Conservation (phyloP, 495 filamentous ascomycete species). For the Podospora tetraspora region DNA sequence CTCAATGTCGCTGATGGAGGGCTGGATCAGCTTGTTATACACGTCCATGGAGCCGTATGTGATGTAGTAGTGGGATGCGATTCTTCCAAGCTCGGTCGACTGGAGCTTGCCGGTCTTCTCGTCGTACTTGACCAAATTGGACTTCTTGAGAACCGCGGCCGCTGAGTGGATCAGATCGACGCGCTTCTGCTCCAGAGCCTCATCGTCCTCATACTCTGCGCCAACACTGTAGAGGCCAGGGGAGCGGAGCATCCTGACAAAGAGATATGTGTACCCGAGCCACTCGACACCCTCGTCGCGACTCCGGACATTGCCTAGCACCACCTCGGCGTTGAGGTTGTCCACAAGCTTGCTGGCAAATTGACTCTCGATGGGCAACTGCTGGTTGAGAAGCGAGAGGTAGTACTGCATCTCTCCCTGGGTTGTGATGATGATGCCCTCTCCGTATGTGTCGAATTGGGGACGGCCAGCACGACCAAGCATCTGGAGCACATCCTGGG, state of each 20-base stretch:
- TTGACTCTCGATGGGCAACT: conserved; percentile 95
- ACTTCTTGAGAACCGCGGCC: conserved; percentile 78
- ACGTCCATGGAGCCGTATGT: conserved; percentile 92
- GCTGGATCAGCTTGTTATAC: conserved; percentile 93
- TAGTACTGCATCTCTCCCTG: conserved; percentile 96
- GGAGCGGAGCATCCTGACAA: conserved; percentile 94
- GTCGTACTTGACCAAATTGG: conserved; percentile 88
- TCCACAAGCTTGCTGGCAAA: conserved; percentile 89
- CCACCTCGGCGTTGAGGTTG: conserved; percentile 95
- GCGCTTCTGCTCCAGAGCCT: conserved; percentile 87
- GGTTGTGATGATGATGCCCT: conserved; percentile 97
- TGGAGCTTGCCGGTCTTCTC: conserved; percentile 87
- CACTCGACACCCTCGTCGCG: conserved; percentile 96
- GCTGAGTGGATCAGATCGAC: conserved; percentile 96
- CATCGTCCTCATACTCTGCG: conserved; percentile 89
- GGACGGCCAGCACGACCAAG: conserved; percentile 93
- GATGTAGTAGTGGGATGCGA: conserved; percentile 98
- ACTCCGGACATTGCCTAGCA: conserved; percentile 88
- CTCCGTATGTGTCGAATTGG: conserved; percentile 95
- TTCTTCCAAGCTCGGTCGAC: conserved; percentile 87
- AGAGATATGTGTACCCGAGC: conserved; percentile 98
- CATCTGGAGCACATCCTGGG: conserved; percentile 98
- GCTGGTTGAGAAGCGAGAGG: conserved; percentile 90
- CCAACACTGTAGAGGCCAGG: conserved; percentile 95
- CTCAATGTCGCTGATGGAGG: conserved; percentile 84